Evolutionary conservation across 78 protist genomes (phyloP), one percentile per base, ranked within the genome.

Genomic region (Isochrysis galbana): DNA sequence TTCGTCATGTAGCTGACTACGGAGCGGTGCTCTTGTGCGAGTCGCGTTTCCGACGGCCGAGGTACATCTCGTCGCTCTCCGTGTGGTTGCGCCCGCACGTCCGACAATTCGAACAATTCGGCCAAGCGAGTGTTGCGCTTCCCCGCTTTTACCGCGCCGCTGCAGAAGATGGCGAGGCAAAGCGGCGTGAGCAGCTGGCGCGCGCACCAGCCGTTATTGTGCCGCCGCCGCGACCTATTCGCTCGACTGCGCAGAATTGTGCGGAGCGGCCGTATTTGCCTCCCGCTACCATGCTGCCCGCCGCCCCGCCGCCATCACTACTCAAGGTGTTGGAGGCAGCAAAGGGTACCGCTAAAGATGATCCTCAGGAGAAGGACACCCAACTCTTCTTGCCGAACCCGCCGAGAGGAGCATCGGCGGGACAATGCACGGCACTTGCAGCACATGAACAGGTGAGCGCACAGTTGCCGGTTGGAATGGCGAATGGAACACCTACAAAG

Each of bases 1-100:
- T 99, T 11, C 96, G 99, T 21, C 99, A 99, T 61, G 36, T 39
- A 61, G 32, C 80, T 10, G 99, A 99, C 91, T 98, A 67, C 84
- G 99, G 99, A 26, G 98, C 98, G 38, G 96, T 99, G 32, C n/a
- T 99, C 26, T 88, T 99, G 47, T 83, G 86, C 17, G 99, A 97
- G 55, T 74, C 87, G 70, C 92, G 92, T 39, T 90, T 88, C 74
- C 5, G 2, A 10, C 48, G 11, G 54, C 48, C 23, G 39, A 5
- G 23, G 23, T 80, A 14, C 42, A 17, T 2, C n/a, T 46, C 22
- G 14, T 46, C 36, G 14, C 88, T 80, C 88, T 80, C 88, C 3
- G 29, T 44, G 26, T 80, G 88, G 88, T 38, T 80, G 22, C 54
- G 88, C n/a, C 55, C 44, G 34, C 34, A 23, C n/a, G 47, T 77